A percentile compares a stretch with the other conserved stretches of the same genome.
Conservation (phyloP, 108 stramenopile genomes). For the Fragilaria radians region DNA sequence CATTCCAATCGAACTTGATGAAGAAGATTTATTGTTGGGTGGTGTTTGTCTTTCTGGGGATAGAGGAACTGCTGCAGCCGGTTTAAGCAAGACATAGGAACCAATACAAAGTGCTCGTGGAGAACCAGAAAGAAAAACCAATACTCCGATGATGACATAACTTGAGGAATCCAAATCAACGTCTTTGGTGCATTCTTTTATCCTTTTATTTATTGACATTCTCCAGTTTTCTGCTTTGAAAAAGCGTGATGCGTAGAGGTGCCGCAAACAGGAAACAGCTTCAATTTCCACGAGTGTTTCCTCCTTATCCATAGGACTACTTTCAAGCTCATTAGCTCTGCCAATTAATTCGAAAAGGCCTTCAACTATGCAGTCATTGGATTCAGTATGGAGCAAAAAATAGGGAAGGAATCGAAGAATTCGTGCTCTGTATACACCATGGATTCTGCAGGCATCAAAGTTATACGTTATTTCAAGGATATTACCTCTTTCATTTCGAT, state of each 20-base stretch:
- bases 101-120: slow-evolving; percentile 29
- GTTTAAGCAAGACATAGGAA: slow-evolving; percentile 60
- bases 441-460: slow-evolving; percentile 7
- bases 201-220: slow-evolving; percentile 14
- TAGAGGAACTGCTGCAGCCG: slow-evolving; percentile 47
- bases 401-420: slow-evolving; percentile 49
- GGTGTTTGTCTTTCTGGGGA: slow-evolving; percentile 27
- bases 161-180: slow-evolving; percentile 1
- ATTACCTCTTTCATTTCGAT: not conserved
- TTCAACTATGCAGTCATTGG: slow-evolving; percentile 24
- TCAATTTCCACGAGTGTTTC: slow-evolving; percentile 29
- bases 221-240: slow-evolving; percentile 32
- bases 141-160: slow-evolving; percentile 19
- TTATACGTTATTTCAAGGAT: not conserved
- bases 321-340: slow-evolving; percentile 5
- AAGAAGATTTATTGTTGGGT: slow-evolving; percentile 24
- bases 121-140: slow-evolving; percentile 65
- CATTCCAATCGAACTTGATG: slow-evolving; percentile 6
- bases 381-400: slow-evolving; percentile 20
- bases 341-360: slow-evolving; percentile 50
- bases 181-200: slow-evolving; percentile 6
- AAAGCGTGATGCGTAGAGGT: slow-evolving; percentile 29
- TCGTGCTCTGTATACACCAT: slow-evolving; percentile 32
- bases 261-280: slow-evolving; percentile 51
- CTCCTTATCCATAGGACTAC: slow-evolving; percentile 11